phyloP scores from a whole-genome alignment of 441 rosid genomes.

The Rhodomyrtus psidioides region DNA sequence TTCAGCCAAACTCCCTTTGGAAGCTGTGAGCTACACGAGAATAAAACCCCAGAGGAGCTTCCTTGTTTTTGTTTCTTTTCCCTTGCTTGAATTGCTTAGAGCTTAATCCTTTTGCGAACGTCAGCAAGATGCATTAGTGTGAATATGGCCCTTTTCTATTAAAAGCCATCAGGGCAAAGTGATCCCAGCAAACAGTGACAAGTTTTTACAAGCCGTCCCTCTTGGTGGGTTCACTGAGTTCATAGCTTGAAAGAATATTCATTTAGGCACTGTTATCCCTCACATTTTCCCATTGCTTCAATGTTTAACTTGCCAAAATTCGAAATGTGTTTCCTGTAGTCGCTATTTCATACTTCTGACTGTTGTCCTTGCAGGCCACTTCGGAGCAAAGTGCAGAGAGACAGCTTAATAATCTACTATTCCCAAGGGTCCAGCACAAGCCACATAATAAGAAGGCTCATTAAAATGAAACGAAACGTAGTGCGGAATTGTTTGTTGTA shows the following conservation, averaged over 20 bases:
- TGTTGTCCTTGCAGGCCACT: constrained; percentile 54
- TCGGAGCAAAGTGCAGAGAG: constrained; percentile 73
- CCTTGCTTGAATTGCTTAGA: neutral
- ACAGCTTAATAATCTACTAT: constrained; percentile 62
- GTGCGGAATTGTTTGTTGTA: constrained; percentile 11
- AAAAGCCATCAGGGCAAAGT: neutral
- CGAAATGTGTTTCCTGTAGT: neutral
- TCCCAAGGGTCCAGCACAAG: constrained; percentile 38
- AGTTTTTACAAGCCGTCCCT: neutral
- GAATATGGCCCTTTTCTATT: neutral
- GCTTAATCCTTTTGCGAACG: neutral
- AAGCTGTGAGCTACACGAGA: neutral
- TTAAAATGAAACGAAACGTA: constrained; percentile 24
- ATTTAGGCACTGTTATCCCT: neutral
- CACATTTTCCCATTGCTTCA: neutral
- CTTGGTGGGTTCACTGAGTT: neutral
- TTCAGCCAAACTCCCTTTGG: neutral
- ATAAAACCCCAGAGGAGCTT: neutral
- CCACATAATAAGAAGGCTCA: constrained; percentile 27
- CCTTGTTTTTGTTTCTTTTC: neutral
- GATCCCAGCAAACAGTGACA: neutral
- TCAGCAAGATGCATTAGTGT: neutral
- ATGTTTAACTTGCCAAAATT: neutral
- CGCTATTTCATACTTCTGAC: neutral
- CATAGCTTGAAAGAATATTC: neutral